Evolutionary conservation across 2,329 filamentous ascomycete genomes (phyloP).

Genomic region (Hypoxylon sp.): DNA sequence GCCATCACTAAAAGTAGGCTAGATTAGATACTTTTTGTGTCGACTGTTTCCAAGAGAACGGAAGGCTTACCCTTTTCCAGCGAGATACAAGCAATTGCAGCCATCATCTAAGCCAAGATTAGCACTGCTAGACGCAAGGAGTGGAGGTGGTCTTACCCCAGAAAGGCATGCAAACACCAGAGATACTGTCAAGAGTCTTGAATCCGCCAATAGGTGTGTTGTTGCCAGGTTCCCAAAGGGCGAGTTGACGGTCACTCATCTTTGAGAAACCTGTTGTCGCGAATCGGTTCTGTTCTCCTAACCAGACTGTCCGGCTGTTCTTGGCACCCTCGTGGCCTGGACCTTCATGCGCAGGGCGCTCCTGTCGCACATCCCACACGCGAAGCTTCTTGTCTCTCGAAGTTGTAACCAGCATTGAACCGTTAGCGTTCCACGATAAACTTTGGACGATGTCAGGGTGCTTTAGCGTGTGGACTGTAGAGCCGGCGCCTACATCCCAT

Average conservation of each 20-base stretch:
- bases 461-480: slow-evolving; percentile 80
- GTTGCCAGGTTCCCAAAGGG: slow-evolving; percentile 91
- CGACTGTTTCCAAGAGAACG: slow-evolving; percentile 27
- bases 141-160: slow-evolving; percentile 73
- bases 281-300: slow-evolving; percentile 96
- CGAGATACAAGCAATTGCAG: slow-evolving; percentile 93
- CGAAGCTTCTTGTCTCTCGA: slow-evolving; percentile 98
- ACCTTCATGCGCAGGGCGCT: slow-evolving; percentile 86
- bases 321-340: slow-evolving; percentile 92
- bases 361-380: slow-evolving; percentile 96
- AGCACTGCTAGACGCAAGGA: slow-evolving; percentile 34
- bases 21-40: slow-evolving; percentile 40
- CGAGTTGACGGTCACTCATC: slow-evolving; percentile 98
- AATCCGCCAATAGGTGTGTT: slow-evolving; percentile 92
- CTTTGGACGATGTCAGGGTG: slow-evolving; percentile 95
- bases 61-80: slow-evolving; percentile 87
- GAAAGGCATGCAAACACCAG: slow-evolving; percentile 98
- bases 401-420: slow-evolving; percentile 88
- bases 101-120: slow-evolving; percentile 75
- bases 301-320: slow-evolving; percentile 96
- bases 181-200: slow-evolving; percentile 91
- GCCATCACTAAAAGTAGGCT: slow-evolving; percentile 75
- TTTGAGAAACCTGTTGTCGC: slow-evolving; percentile 97
- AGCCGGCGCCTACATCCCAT: slow-evolving; percentile 90
- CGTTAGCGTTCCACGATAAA: slow-evolving; percentile 93